Conservation (phyloP, 2,329 filamentous ascomycete species). For the Corynespora cassiicola region DNA sequence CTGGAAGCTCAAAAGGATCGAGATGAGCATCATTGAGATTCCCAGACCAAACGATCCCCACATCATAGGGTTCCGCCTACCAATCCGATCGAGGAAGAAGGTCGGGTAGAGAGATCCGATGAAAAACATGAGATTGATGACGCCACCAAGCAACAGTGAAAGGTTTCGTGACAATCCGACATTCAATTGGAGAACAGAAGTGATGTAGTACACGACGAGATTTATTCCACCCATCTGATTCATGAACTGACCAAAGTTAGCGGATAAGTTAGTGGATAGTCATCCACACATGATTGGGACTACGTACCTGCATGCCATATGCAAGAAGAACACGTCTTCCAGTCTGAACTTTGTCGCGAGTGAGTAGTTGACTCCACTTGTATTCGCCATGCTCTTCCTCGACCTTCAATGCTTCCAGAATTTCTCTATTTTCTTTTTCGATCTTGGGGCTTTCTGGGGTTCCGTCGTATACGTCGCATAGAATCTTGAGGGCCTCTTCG, state of each 20-base stretch:
- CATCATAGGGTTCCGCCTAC: constrained; percentile 39
- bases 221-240: constrained; percentile 48
- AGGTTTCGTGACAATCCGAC: constrained; percentile 54
- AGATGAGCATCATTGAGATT: constrained; percentile 37
- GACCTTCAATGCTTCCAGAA: constrained; percentile 43
- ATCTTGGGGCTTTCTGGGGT: constrained; percentile 62
- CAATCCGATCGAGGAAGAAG: constrained; percentile 45
- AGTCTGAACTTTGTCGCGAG: constrained; percentile 48
- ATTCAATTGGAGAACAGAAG: constrained; percentile 53
- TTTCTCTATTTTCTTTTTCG: constrained; percentile 54
- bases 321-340: constrained; percentile 47
- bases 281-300: too few species aligned
- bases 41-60: constrained; percentile 40
- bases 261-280: neutral
- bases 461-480: constrained; percentile 56
- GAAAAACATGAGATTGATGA: constrained; percentile 41
- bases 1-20: constrained; percentile 53
- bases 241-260: constrained; percentile 1
- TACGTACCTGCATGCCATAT: constrained; percentile 40
- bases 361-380: constrained; percentile 47
- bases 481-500: constrained; percentile 56
- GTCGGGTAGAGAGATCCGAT: constrained; percentile 44
- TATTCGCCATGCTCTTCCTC: constrained; percentile 48
- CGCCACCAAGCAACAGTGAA: constrained; percentile 55
- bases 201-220: constrained; percentile 52